phyloP scores from a whole-genome alignment of 1,139 yeast species.

The Keqinozyma sinolaborantium region DNA sequence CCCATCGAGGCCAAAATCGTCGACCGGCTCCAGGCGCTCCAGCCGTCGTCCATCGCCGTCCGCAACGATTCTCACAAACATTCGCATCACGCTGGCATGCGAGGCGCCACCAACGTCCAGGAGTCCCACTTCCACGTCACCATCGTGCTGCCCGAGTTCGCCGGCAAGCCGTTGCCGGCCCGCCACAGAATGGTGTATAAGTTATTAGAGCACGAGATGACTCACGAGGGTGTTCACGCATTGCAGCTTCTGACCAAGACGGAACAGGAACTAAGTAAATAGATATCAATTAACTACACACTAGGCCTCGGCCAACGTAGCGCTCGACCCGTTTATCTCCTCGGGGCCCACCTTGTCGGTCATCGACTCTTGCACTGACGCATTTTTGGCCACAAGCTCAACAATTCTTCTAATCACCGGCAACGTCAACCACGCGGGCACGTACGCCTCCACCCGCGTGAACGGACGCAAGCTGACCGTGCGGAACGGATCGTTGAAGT shows the following conservation, averaged over 20 bases:
- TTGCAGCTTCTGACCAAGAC: conserved; percentile 85
- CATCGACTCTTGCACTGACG: conserved; percentile 42
- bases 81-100: conserved; percentile 82
- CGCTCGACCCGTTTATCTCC: conserved; percentile 6
- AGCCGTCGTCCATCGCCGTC: conserved; percentile 53
- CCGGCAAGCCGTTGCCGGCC: conserved; percentile 64
- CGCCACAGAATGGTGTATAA: conserved; percentile 78
- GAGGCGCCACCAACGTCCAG: conserved; percentile 64
- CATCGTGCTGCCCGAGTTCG: conserved; percentile 67
- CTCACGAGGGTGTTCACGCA: conserved; percentile 78
- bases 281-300: conserved; percentile 1
- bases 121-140: conserved; percentile 84
- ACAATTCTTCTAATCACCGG: conserved; percentile 87
- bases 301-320: conserved; percentile 7
- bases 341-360: conserved; percentile 9
- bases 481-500: conserved; percentile 86
- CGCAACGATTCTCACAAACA: conserved; percentile 87
- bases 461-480: conserved; percentile 81
- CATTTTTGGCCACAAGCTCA: conserved; percentile 84
- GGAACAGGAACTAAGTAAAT: conserved; percentile 48
- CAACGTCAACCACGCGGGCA: conserved; percentile 90
- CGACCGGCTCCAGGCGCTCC: conserved; percentile 25
- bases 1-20: conserved; percentile 56
- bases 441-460: conserved; percentile 89
- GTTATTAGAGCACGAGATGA: conserved; percentile 69